These are phyloP conservation scores for Bipolaris sorokiniana DNA, from an alignment of 2,329 filamentous ascomycete species.

Conservation along the genomic window DNA sequence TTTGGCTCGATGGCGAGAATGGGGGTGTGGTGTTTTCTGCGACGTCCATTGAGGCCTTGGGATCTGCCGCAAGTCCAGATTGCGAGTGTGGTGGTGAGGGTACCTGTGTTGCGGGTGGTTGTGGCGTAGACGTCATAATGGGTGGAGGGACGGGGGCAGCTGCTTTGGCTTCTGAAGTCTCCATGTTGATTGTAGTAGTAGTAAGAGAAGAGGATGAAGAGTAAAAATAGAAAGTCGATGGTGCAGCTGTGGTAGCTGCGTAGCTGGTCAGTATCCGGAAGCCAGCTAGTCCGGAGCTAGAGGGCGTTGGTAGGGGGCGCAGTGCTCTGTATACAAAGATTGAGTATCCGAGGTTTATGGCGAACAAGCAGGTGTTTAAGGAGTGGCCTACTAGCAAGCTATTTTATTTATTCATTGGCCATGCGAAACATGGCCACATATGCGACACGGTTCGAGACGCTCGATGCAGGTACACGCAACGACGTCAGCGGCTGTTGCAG, in stretches of 20 bases:
- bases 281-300: constrained; percentile 28
- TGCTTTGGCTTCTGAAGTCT: constrained; percentile 22
- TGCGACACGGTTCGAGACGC: constrained; percentile 20
- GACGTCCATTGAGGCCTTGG: constrained; percentile 26
- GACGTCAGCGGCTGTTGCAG: constrained; percentile 37
- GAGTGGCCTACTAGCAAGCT: constrained; percentile 2
- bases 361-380: background rate
- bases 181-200: constrained; percentile 18
- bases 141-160: constrained; percentile 16
- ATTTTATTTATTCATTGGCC: constrained; percentile 6
- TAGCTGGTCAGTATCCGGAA: constrained; percentile 23
- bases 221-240: background rate
- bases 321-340: constrained; percentile 14
- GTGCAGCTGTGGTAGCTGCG: background rate
- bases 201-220: background rate
- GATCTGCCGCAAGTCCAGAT: constrained; percentile 20
- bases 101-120: constrained; percentile 22
- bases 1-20: constrained; percentile 43
- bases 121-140: constrained; percentile 13
- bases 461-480: constrained; percentile 26
- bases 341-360: background rate
- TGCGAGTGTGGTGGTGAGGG: constrained; percentile 38
- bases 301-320: constrained; percentile 16
- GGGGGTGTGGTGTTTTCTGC: constrained; percentile 31
- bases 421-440: constrained; percentile 18